These are phyloP conservation scores for Alternaria sp. DNA, from an alignment of 2,329 filamentous ascomycete species.

Conservation along the genomic window DNA sequence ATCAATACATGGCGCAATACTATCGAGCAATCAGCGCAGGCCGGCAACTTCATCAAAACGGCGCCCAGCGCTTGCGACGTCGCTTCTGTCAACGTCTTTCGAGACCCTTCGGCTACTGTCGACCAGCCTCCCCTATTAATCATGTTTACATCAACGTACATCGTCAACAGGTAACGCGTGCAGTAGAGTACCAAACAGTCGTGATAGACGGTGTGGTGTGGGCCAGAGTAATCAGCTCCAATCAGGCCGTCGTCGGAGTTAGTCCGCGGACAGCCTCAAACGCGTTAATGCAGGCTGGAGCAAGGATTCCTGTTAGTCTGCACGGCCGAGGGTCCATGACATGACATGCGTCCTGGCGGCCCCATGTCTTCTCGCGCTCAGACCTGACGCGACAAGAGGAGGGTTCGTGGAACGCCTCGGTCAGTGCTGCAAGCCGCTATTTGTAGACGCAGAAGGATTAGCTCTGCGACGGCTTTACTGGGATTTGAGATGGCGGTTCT, in stretches of 20 bases:
- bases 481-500: neutral
- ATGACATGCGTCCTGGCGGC: constrained; percentile 1
- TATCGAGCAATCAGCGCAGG: neutral
- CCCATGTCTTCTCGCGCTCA: neutral
- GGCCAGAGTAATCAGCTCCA: neutral
- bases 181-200: constrained; percentile 16
- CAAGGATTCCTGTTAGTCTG: neutral
- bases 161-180: neutral
- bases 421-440: neutral
- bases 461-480: neutral
- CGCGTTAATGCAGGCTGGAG: constrained; percentile 12
- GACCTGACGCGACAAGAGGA: neutral
- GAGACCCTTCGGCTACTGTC: neutral
- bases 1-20: constrained; percentile 13
- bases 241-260: constrained; percentile 1
- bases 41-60: neutral
- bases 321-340: constrained; percentile 7
- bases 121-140: neutral
- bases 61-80: neutral
- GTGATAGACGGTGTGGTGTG: constrained; percentile 8
- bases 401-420: constrained; percentile 1
- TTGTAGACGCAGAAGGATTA: neutral
- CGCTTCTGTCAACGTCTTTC: neutral
- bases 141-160: constrained; percentile 4
- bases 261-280: constrained; percentile 1